Base-by-base conservation (phyloP, 805 yeast species). In the Starmerella apis region DNA sequence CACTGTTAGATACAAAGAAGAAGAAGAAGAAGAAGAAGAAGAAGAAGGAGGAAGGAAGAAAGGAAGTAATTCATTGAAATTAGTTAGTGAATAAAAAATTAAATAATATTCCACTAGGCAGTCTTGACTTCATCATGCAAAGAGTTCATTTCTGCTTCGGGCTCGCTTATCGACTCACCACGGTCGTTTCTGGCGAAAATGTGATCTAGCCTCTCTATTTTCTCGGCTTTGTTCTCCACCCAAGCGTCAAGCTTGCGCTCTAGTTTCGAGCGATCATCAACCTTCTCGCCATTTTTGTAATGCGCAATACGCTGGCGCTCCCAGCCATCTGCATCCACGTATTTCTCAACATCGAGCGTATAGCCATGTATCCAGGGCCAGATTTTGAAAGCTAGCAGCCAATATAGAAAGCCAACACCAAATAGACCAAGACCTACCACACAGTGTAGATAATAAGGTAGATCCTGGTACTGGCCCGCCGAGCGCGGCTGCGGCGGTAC, bases 351-450 rank as follows among this genome's bases (percentile, higher is more conserved):
- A 11, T 52, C 60, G 13, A 62, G 41, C 60, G 35, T 31, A 47
- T 61, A 62, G 14, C 58, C 57, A 6, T 58, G 33, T 14, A 67
- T 49, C 59, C 61, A 63, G 39, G 94, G 94, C 57, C 81, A 64
- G 1, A 80, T 45, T 51, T 66, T 67, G 37, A 79, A 71, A 83
- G 86, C 80, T 16, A 79, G 61, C 8, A 79, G 51, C 82, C 86
- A 84, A 68, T 83, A 84, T 0, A 73, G 56, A n/a, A 52, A 57
- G 9, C 67, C 67, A 55, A 86, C 90, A 44, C 79, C 63, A 13
- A 72, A 81, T 42, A 84, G 71, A 56, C 82, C 87, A 79, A 86
- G 76, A 11, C 87, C 80, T n/a, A 82, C 85, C 45, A 83, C 92
- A 62, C 86, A 80, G 64, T 83, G 88, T 50, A 80, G 72, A 73